Evolutionary conservation across 2,329 filamentous ascomycete species (phyloP), one percentile per base, ranked within the genome.

Genomic region (Zymoseptoria passerinii): DNA sequence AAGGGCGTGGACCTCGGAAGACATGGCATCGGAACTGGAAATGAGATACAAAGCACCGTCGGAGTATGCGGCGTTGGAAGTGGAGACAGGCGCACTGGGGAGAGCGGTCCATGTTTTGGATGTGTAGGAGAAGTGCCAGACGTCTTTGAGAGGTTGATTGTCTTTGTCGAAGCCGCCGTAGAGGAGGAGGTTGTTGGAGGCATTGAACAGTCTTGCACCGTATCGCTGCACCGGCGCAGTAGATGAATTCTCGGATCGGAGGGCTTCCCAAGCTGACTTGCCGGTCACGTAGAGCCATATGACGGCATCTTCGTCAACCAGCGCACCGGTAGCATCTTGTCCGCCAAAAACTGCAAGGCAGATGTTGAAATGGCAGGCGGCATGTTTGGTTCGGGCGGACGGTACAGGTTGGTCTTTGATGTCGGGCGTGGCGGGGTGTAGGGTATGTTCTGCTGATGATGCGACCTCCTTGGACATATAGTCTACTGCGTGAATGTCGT

Each of bases 281-380:
- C 56, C 64, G 2, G 68, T 68, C 57, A 71, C 70, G 63, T 74
- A 78, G 0, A 75, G 63, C 76, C 76, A 78, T n/a, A 78, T 58
- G 4, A 66, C 66, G 1, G 72, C 69, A 4, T 70, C 66, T 29
- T 72, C 70, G 16, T 74, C 70, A 20, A 76, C 68, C 2, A 72
- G 63, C 2, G 67, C 54, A 1, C 69, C 71, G 0, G 58, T 56
- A 16, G 70, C 65, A 27, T 73, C 67, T 8, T 67, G 65, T 1
- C 76, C 76, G 7, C 75, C 75, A 52, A 74, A 77, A 2, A 77
- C 54, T 1, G 72, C 71, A 6, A 78, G 63, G 50, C 71, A 71
- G 1, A 72, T 67, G 19, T 75, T 72, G 59, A 75, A 73, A 3
- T 69, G 67, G 53, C 74, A 74, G 1, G 75, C 74, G 4, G 74